These are phyloP conservation scores for Saccharomycopsis fodiens DNA, from an alignment of 805 yeast genomes.

Conservation along the genomic window DNA sequence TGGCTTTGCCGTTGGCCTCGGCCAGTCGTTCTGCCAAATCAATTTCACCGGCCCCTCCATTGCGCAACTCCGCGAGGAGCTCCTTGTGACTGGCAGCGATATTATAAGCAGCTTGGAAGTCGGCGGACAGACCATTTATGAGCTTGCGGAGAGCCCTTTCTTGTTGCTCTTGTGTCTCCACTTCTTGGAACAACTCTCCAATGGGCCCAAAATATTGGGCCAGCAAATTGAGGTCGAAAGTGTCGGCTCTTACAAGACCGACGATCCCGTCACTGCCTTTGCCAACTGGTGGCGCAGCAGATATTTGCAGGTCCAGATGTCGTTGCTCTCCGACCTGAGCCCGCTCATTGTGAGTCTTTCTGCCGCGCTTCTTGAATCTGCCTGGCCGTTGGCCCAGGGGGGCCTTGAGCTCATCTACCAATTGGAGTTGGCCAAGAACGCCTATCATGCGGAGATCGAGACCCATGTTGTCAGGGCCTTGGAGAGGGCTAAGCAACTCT, in stretches of 20 bases:
- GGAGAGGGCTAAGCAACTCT: slow-evolving; percentile 46
- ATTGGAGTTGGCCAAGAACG: slow-evolving; percentile 61
- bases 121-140: slow-evolving; percentile 69
- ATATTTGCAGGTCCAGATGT: slow-evolving; percentile 54
- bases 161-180: slow-evolving; percentile 37
- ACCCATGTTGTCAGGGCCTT: slow-evolving; percentile 49
- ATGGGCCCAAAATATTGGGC: neutral
- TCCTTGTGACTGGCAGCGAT: slow-evolving; percentile 6
- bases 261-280: slow-evolving; percentile 33
- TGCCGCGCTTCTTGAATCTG: neutral
- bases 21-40: slow-evolving; percentile 64
- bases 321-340: slow-evolving; percentile 57
- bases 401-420: slow-evolving; percentile 35
- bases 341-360: slow-evolving; percentile 30
- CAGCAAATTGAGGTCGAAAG: slow-evolving; percentile 16
- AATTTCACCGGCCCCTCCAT: slow-evolving; percentile 78
- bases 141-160: slow-evolving; percentile 44
- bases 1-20: slow-evolving; percentile 44
- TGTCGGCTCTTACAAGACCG: slow-evolving; percentile 12
- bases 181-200: slow-evolving; percentile 34
- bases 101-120: slow-evolving; percentile 37
- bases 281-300: slow-evolving; percentile 73
- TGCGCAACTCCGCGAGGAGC: slow-evolving; percentile 5
- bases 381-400: neutral
- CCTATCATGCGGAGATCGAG: slow-evolving; percentile 58